A percentile compares a stretch with the other conserved stretches of the same genome.
phyloP scores from a whole-genome alignment of 148 eudicot genomes.

The Arctostaphylos glauca region DNA sequence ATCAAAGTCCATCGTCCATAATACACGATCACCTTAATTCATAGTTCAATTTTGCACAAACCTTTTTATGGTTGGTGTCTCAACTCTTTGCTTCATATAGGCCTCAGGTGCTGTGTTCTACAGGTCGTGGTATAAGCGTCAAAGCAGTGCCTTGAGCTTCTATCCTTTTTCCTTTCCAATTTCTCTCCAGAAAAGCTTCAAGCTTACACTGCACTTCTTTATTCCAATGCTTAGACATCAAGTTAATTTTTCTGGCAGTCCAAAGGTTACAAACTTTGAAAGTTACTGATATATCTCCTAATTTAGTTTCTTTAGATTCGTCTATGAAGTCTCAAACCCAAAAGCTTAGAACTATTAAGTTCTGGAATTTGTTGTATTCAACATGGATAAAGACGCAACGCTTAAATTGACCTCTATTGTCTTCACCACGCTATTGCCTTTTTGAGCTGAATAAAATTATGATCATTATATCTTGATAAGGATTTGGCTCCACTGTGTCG shows the following conservation, averaged over 20 bases:
- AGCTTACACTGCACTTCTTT: not conserved
- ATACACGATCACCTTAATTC: not conserved
- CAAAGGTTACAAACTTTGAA: not conserved
- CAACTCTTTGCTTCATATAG: not conserved
- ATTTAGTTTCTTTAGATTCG: not conserved
- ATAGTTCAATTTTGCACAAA: not conserved
- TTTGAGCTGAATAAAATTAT: no score
- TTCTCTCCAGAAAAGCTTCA: slow-evolving; percentile 6
- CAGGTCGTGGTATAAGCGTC: not conserved
- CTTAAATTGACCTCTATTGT: not conserved
- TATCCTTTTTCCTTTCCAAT: not conserved
- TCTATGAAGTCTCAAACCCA: not conserved
- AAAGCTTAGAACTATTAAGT: not conserved
- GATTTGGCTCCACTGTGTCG: not conserved
- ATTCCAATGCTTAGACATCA: not conserved
- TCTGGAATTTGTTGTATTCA: not conserved
- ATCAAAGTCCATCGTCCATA: not conserved
- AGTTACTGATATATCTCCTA: not conserved
- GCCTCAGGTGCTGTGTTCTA: not conserved
- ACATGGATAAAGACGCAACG: not conserved
- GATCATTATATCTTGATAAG: not conserved
- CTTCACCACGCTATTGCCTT: not conserved
- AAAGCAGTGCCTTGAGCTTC: not conserved
- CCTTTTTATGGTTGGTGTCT: not conserved
- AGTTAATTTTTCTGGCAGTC: not conserved